Percentiles rank a stretch among this genome's conserved stretches.
Conservation (phyloP, 2,329 filamentous ascomycete genomes). For the Biscogniauxia mediterranea region DNA sequence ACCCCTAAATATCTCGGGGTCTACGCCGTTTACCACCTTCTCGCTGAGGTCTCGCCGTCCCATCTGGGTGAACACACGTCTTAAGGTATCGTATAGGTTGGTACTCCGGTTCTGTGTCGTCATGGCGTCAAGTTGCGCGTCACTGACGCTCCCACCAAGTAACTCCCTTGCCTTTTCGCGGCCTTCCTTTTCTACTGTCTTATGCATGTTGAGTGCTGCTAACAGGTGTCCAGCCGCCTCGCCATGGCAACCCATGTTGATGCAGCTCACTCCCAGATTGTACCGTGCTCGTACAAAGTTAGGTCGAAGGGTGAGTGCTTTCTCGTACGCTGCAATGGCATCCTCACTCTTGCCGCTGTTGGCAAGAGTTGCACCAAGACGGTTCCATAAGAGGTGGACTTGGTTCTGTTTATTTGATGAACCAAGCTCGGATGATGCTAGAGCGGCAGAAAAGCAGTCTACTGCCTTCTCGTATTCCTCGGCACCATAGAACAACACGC, state of each 20-base stretch:
- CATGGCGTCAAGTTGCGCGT: slow-evolving; percentile 80
- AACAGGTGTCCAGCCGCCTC: slow-evolving; percentile 92
- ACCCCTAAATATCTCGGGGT: slow-evolving; percentile 81
- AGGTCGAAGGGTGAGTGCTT: slow-evolving; percentile 82
- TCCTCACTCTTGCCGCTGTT: slow-evolving; percentile 93
- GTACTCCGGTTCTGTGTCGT: slow-evolving; percentile 94
- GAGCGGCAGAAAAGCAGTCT: slow-evolving; percentile 92
- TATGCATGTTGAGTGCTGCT: slow-evolving; percentile 92
- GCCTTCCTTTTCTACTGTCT: slow-evolving; percentile 83
- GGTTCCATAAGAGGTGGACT: slow-evolving; percentile 94
- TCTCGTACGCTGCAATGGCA: slow-evolving; percentile 94
- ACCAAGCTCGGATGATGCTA: slow-evolving; percentile 81
- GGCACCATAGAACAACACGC: slow-evolving; percentile 94
- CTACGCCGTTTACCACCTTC: slow-evolving; percentile 83
- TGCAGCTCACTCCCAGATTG: slow-evolving; percentile 93
- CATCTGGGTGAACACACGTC: slow-evolving; percentile 97
- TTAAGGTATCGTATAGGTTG: slow-evolving; percentile 90
- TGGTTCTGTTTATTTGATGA: slow-evolving; percentile 81
- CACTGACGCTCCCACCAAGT: slow-evolving; percentile 58
- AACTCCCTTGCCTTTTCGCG: slow-evolving; percentile 82
- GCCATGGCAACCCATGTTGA: slow-evolving; percentile 93
- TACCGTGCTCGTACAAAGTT: slow-evolving; percentile 98
- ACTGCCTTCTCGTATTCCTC: slow-evolving; percentile 99
- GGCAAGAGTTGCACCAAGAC: slow-evolving; percentile 90
- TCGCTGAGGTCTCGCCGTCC: slow-evolving; percentile 83